phyloP scores from a whole-genome alignment of 768 basidiomycete species.

The Pleurotus tuoliensis region DNA sequence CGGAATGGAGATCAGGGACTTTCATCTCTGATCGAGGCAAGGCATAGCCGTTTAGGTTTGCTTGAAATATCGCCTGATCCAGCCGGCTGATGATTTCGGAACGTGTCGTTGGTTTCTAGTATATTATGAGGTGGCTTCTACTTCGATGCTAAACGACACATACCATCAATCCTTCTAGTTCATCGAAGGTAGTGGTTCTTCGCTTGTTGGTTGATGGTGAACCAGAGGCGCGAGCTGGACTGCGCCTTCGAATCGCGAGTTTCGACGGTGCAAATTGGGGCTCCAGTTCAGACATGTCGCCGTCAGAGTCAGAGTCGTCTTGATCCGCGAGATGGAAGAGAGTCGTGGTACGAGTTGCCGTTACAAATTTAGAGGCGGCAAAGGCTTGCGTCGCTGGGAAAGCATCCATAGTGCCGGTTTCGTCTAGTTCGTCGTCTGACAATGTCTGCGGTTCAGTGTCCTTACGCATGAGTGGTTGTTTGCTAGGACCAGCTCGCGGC shows the following conservation, averaged over 20 bases:
- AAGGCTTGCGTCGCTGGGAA: conserved; percentile 25
- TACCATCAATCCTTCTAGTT: neutral
- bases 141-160: conserved; percentile 1
- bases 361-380: conserved; percentile 28
- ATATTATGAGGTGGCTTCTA: conserved; percentile 26
- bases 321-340: conserved; percentile 5
- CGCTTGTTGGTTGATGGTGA: neutral
- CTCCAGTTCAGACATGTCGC: neutral
- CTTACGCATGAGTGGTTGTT: conserved; percentile 31
- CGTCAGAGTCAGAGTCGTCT: neutral
- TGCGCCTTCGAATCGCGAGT: neutral
- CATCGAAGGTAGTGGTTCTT: neutral
- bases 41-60: conserved; percentile 7
- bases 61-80: neutral
- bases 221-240: neutral
- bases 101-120: conserved; percentile 1
- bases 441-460: conserved; percentile 12
- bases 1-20: neutral
- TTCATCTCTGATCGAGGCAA: conserved; percentile 1
- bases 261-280: conserved; percentile 4
- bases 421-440: conserved; percentile 7
- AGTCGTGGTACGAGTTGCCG: neutral
- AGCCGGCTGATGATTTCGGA: conserved; percentile 2
- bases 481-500: conserved; percentile 33
- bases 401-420: conserved; percentile 10